Base-by-base conservation (phyloP, 202 grass and related monocot genomes). In the Alloteropsis angusta region DNA sequence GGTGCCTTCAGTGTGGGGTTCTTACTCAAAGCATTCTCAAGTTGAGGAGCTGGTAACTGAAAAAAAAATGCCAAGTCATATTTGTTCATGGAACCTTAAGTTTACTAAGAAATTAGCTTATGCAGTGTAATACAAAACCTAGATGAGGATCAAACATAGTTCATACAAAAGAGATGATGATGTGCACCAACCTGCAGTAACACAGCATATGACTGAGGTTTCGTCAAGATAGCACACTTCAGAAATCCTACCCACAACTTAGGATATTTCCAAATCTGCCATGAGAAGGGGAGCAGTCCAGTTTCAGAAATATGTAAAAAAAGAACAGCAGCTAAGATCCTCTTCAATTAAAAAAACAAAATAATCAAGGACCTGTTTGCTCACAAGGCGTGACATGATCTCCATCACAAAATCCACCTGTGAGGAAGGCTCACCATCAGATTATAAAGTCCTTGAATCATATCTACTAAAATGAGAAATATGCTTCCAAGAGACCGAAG, bases 261-360 rank as follows among this genome's bases (percentile, higher is more conserved):
- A 26, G 95, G 95, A 68, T 98, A 98, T 85, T 94, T 98, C 91
- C 95, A 98, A 89, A 98, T 98, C 95, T 98, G 85, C 42, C 56
- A 78, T 41, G 70, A 71, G 26, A 80, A 53, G 76, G 60, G 9
- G 84, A 48, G 45, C 5, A 60, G 2, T 66, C 22, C 78, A 78
- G 49, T 67, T 46, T 61, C 43, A 68, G 45, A 79, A 71, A 61
- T 71, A 74, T 72, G 12, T 49, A 80, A 43, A 19, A 19, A 83
- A 80, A 14, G 12, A 42, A 69, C 6, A 47, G 41, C 5, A 62
- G 48, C 60, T 84, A 59, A 70, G 61, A 60, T 43, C 21, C 17
- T 34, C 41, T 65, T 57, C 42, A 68, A 47, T 28, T 67, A 21
- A 64, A 41, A 49, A 53, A 60, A 79, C 3, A 79, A 68, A 44